Evolutionary conservation across 352 stramenopile species (phyloP).

Genomic region (Albugo candida): DNA sequence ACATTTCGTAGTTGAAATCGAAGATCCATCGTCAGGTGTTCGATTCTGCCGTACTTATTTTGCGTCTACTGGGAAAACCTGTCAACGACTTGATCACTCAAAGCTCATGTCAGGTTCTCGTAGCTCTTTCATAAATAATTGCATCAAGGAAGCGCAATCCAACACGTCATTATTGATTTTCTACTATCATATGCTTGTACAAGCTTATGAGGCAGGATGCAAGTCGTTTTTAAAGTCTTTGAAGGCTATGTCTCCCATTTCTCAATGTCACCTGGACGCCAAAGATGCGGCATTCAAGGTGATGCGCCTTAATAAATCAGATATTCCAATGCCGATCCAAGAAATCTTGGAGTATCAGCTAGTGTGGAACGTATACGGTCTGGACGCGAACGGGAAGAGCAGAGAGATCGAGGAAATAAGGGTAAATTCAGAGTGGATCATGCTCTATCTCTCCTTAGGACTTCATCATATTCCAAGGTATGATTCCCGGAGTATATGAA

Average conservation of each 20-base stretch:
- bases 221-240: slow-evolving; percentile 4
- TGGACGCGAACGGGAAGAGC: too few relatives aligned
- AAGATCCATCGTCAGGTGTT: slow-evolving; percentile 52
- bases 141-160: slow-evolving; percentile 3
- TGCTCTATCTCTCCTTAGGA: slow-evolving; percentile 26
- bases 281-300: too few relatives aligned
- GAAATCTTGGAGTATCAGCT: too few relatives aligned
- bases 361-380: too few relatives aligned
- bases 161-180: slow-evolving; percentile 18
- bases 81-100: slow-evolving; percentile 26
- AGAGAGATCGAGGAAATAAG: too few relatives aligned
- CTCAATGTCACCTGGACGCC: background rate
- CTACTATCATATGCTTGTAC: slow-evolving; percentile 19
- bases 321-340: too few relatives aligned
- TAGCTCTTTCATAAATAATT: slow-evolving; percentile 6
- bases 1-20: slow-evolving; percentile 42
- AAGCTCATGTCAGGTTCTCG: slow-evolving; percentile 28
- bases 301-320: too few relatives aligned
- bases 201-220: slow-evolving; percentile 15
- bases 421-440: slow-evolving; percentile 20
- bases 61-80: slow-evolving; percentile 29
- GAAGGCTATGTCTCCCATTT: background rate
- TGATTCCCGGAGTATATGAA: too few relatives aligned
- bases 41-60: slow-evolving; percentile 50
- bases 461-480: slow-evolving; percentile 1